Conservation (phyloP, 2,329 filamentous ascomycete species). For the Fusarium chuoi region DNA sequence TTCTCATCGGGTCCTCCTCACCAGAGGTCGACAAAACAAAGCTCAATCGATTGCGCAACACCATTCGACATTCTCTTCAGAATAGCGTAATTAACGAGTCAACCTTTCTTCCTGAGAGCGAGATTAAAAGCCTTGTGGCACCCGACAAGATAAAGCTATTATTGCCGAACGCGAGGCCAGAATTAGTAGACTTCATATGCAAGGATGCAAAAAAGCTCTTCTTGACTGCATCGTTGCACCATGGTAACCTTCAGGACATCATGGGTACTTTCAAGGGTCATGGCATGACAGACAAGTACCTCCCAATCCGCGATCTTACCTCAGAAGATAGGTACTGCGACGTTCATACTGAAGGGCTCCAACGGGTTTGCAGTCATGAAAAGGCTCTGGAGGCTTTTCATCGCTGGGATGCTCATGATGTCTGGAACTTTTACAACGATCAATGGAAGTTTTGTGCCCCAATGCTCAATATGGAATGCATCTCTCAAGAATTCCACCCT, state of each 20-base stretch:
- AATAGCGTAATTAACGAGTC: not conserved
- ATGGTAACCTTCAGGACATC: not conserved
- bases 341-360: not conserved
- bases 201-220: not conserved
- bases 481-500: not conserved
- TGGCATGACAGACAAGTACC: not conserved
- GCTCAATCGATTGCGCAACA: not conserved
- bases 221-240: not conserved
- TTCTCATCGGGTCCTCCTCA: not conserved
- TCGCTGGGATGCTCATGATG: not conserved
- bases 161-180: not conserved
- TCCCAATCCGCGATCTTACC: constrained; percentile 4
- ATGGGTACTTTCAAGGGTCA: not conserved
- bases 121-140: not conserved
- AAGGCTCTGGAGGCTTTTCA: not conserved
- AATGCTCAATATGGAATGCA: not conserved
- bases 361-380: not conserved
- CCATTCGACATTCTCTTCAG: not conserved
- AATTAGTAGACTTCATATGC: not conserved
- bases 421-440: not conserved
- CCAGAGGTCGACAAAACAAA: not conserved
- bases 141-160: not conserved
- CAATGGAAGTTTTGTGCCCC: constrained; percentile 13
- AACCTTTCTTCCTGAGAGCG: not conserved
- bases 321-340: not conserved